These are phyloP conservation scores for Phanerochaete sordida DNA, from an alignment of 768 basidiomycete species.

Conservation along the genomic window DNA sequence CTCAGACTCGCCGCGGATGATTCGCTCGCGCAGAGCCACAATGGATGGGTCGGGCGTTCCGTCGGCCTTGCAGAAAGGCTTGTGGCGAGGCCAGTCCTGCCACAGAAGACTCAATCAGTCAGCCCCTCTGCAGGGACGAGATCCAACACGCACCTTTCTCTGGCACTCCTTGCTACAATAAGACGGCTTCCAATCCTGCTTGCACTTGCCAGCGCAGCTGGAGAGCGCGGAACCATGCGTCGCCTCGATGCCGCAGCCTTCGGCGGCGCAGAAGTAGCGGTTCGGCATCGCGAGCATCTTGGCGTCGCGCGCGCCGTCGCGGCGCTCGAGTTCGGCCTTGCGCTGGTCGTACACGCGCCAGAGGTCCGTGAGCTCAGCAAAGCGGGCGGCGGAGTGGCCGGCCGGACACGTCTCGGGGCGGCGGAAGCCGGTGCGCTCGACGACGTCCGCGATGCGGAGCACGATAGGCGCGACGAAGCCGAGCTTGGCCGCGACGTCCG, in stretches of 20 bases:
- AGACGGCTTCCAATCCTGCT: slow-evolving; percentile 14
- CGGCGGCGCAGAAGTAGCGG: slow-evolving; percentile 16
- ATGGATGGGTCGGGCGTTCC: background rate
- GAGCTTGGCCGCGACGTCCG: slow-evolving; percentile 5
- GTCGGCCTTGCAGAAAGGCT: slow-evolving; percentile 5
- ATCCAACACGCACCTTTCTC: slow-evolving; percentile 5
- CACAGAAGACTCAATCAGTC: background rate
- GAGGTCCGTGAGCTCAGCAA: slow-evolving; percentile 2
- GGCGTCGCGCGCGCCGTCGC: slow-evolving; percentile 1
- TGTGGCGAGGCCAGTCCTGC: slow-evolving; percentile 14
- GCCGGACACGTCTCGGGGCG: background rate
- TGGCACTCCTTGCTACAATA: slow-evolving; percentile 22
- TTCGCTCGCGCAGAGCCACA: background rate
- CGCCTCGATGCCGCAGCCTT: slow-evolving; percentile 17
- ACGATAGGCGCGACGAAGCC: slow-evolving; percentile 11
- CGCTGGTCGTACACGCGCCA: slow-evolving; percentile 11
- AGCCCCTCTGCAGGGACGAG: background rate
- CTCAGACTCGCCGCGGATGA: background rate
- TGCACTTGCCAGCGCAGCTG: slow-evolving; percentile 15
- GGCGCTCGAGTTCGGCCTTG: slow-evolving; percentile 3
- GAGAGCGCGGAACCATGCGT: slow-evolving; percentile 11
- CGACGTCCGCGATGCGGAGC: slow-evolving; percentile 4
- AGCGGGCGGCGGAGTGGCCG: background rate
- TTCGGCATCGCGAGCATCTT: slow-evolving; percentile 9
- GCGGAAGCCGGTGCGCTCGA: background rate